Evolutionary conservation across 768 basidiomycete species (phyloP).

Genomic region (Zangia roseola): DNA sequence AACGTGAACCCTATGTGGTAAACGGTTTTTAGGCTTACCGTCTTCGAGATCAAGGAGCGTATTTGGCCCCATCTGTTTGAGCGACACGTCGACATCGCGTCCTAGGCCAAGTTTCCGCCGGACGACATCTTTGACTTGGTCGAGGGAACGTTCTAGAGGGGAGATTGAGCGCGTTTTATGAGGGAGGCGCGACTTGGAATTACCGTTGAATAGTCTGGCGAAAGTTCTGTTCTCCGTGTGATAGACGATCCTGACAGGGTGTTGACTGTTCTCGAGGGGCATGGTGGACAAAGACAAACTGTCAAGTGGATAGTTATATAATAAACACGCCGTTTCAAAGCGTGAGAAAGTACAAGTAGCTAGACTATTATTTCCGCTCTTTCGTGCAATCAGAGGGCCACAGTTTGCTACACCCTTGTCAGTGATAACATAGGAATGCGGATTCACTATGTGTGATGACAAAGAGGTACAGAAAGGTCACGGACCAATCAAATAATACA

Average conservation of each 20-base stretch:
- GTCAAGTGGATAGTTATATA: neutral
- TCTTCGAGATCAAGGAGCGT: conserved; percentile 70
- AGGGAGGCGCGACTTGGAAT: neutral
- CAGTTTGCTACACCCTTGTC: no score
- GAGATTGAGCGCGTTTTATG: conserved; percentile 4
- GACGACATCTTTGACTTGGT: conserved; percentile 55
- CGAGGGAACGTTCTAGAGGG: conserved; percentile 56
- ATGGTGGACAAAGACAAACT: conserved; percentile 2
- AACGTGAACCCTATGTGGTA: neutral
- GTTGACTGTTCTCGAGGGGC: conserved; percentile 8
- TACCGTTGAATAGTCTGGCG: conserved; percentile 44
- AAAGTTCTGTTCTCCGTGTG: conserved; percentile 36
- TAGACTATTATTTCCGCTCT: no score
- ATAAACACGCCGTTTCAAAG: neutral
- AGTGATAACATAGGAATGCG: no score
- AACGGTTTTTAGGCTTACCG: conserved; percentile 40
- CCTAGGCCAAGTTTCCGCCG: conserved; percentile 59
- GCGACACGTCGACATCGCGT: conserved; percentile 33
- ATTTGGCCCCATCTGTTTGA: conserved; percentile 54
- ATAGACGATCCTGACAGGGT: conserved; percentile 36
- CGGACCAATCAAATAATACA: neutral
- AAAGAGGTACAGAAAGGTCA: no score
- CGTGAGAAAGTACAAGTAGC: no score
- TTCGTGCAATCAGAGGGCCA: no score
- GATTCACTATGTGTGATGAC: no score